Evolutionary conservation across 306 rosid species (phyloP).

Genomic region (Echinosophora koreensis): DNA sequence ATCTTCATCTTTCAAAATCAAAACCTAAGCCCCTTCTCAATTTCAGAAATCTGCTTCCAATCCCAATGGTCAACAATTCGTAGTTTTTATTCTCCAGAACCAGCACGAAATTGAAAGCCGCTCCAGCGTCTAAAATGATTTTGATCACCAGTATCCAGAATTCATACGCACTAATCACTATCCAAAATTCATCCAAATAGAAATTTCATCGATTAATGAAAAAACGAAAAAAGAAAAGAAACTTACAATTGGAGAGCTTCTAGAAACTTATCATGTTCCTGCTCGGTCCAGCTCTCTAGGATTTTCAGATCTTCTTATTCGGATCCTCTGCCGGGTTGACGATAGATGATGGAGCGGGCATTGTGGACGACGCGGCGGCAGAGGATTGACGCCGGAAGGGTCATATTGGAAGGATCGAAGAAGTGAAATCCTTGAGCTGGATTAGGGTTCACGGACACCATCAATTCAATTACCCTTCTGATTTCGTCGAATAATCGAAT

Average conservation of each 20-base stretch:
- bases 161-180: neutral
- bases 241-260: conserved; percentile 97
- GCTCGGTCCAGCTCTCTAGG: conserved; percentile 96
- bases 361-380: conserved; percentile 20
- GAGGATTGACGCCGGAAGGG: conserved; percentile 57
- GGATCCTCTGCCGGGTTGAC: conserved; percentile 48
- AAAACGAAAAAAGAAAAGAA: neutral
- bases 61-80: no score
- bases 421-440: conserved; percentile 72
- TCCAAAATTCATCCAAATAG: conserved; percentile 26
- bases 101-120: no score
- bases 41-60: no score
- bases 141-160: no score
- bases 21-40: no score
- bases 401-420: conserved; percentile 68
- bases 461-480: conserved; percentile 12
- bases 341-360: neutral
- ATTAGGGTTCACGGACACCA: conserved; percentile 76
- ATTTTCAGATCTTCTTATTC: conserved; percentile 86
- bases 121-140: no score
- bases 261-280: conserved; percentile 97
- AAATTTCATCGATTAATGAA: neutral
- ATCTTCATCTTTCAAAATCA: no score
- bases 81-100: no score
- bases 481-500: neutral